Evolutionary conservation across 805 yeast species (phyloP).

Genomic region (Limtongia smithiae): DNA sequence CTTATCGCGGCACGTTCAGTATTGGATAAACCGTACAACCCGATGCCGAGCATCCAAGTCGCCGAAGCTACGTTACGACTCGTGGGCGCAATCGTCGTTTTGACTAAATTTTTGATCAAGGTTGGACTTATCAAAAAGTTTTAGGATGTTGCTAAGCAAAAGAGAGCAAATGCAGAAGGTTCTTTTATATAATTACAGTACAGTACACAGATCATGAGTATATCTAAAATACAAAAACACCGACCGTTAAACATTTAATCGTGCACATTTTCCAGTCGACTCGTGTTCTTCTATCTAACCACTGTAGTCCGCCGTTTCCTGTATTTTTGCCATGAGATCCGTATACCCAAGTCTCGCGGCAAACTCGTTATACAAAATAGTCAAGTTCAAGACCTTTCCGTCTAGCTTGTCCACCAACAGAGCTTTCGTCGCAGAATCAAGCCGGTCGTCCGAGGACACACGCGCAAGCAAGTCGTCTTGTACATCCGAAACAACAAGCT

Average conservation of each 20-base stretch:
- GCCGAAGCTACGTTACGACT: conserved; percentile 13
- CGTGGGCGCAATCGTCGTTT: conserved; percentile 5
- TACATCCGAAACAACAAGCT: conserved; percentile 79
- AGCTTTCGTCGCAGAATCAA: conserved; percentile 45
- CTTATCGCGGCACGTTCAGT: background rate
- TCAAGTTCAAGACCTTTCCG: conserved; percentile 62
- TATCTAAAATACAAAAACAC: background rate
- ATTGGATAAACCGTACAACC: conserved; percentile 11
- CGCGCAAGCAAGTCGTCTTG: conserved; percentile 59
- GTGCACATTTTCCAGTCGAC: too few relatives aligned
- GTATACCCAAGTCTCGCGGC: conserved; percentile 86
- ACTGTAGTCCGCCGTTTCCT: conserved; percentile 72
- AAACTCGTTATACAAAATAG: conserved; percentile 77
- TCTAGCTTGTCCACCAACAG: conserved; percentile 55
- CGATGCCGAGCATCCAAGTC: conserved; percentile 1
- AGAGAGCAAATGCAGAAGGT: background rate
- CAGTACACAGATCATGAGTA: background rate
- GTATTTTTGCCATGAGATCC: conserved; percentile 72
- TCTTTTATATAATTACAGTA: background rate
- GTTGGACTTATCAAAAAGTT: conserved; percentile 7
- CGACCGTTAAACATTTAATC: background rate
- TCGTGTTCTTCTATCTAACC: background rate
- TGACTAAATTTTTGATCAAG: conserved; percentile 7
- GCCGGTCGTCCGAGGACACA: conserved; percentile 41
- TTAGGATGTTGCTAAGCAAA: too few relatives aligned